These are phyloP conservation scores for Mycena citricolor DNA, from an alignment of 1,284 basidiomycete species.

Conservation along the genomic window DNA sequence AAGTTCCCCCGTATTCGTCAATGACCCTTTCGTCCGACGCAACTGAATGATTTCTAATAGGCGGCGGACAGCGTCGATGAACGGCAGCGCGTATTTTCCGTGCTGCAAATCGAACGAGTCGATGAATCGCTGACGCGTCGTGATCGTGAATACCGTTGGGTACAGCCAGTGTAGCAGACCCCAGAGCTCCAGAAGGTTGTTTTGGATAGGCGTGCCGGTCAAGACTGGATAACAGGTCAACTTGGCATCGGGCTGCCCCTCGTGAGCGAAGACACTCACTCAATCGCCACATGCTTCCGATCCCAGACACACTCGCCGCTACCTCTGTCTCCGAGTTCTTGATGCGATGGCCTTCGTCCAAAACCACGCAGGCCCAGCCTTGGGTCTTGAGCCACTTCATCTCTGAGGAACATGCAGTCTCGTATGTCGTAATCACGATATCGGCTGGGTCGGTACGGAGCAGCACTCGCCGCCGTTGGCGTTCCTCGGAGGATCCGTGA, in stretches of 20 bases:
- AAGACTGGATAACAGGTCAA: slow-evolving; percentile 39
- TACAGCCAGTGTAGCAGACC: slow-evolving; percentile 55
- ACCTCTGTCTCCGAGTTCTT: slow-evolving; percentile 53
- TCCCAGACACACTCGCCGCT: slow-evolving; percentile 42
- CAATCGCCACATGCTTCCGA: slow-evolving; percentile 52
- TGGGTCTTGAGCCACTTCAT: slow-evolving; percentile 53
- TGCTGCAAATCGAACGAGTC: slow-evolving; percentile 50
- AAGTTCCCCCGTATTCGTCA: slow-evolving; percentile 6
- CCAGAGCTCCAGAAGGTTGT: slow-evolving; percentile 63
- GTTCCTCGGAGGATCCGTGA: slow-evolving; percentile 50
- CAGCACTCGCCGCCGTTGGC: slow-evolving; percentile 43
- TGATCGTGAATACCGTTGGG: slow-evolving; percentile 49
- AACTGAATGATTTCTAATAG: slow-evolving; percentile 57
- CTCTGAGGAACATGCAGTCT: slow-evolving; percentile 47
- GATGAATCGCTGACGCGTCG: slow-evolving; percentile 48
- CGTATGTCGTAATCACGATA: slow-evolving; percentile 60
- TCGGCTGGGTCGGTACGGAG: slow-evolving; percentile 41
- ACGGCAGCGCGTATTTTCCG: slow-evolving; percentile 49
- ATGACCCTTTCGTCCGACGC: slow-evolving; percentile 49
- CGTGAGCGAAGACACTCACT: slow-evolving; percentile 32
- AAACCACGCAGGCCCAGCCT: slow-evolving; percentile 55
- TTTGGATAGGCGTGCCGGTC: slow-evolving; percentile 65
- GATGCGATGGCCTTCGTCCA: slow-evolving; percentile 64
- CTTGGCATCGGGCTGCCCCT: too few species aligned
- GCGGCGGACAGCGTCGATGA: slow-evolving; percentile 47